Base-by-base conservation (phyloP, 208 protist genomes). In the Wallacemonas sp. region DNA sequence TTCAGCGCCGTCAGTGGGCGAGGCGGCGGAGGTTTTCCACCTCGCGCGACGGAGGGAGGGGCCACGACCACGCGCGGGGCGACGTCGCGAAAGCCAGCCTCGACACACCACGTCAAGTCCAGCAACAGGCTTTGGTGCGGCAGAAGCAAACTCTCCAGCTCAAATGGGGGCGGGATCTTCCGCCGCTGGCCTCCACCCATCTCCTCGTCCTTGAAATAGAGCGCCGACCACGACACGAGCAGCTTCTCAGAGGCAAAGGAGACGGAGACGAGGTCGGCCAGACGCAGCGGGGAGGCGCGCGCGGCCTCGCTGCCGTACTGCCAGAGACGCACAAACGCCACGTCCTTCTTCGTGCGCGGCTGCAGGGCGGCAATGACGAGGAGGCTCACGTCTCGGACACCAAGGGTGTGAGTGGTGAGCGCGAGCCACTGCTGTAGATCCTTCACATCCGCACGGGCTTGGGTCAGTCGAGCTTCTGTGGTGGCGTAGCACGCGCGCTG, bases 21-120 rank as follows among this genome's bases (percentile, higher is more conserved):
- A 14, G 7, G 36, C 36, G 36, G 36, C 36, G 36, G 0, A 7
- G 36, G n/a, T n/a, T n/a, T n/a, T n/a, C n/a, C n/a, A n/a, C n/a
- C n/a, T n/a, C n/a, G n/a, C n/a, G n/a, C n/a, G n/a, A n/a, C n/a
- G n/a, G n/a, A n/a, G n/a, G n/a, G n/a, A n/a, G n/a, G n/a, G n/a
- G n/a, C n/a, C n/a, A n/a, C n/a, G n/a, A n/a, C n/a, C n/a, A n/a
- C n/a, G n/a, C n/a, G 14, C 36, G 36, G 36, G 7, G 36, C 36
- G 36, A 14, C 36, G 36, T 0, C 36, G 36, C 14, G 32, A 41
- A 48, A 52, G 1, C 67, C 65, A 18, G 74, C 57, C 22, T 49
- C 65, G 26, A 87, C n/a, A 48, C 74, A 87, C 70, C 82, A 86
- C 23, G 73, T 79, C 22, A 86, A 3, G 65, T 92, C 61, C 44